Evolutionary conservation across 306 rosid species (phyloP).

Genomic region (Sindora glabra): DNA sequence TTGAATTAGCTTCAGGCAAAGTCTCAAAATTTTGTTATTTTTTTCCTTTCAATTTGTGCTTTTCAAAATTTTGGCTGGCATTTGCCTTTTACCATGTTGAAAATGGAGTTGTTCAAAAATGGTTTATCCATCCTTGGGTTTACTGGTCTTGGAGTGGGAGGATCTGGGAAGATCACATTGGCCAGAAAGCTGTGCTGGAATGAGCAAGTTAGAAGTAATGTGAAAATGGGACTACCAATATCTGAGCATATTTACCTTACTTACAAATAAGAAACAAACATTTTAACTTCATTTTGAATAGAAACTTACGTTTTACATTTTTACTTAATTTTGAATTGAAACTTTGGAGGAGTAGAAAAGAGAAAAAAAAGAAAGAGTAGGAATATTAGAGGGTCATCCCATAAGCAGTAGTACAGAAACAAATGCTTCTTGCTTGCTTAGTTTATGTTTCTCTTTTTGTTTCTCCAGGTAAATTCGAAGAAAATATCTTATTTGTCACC

Average conservation of each 20-base stretch:
- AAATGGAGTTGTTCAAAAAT: constrained; percentile 23
- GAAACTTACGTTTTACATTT: too few relatives aligned
- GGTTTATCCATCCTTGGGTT: constrained; percentile 20
- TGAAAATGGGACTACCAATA: too few relatives aligned
- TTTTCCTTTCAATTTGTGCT: too few relatives aligned
- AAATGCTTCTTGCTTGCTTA: neutral
- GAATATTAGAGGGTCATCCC: too few relatives aligned
- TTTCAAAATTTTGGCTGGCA: constrained; percentile 60
- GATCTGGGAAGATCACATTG: constrained; percentile 54
- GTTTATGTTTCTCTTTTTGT: constrained; percentile 3
- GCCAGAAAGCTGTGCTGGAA: constrained; percentile 47
- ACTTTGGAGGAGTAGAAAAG: too few relatives aligned
- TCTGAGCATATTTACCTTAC: too few relatives aligned
- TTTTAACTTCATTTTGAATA: too few relatives aligned
- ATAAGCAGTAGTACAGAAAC: neutral
- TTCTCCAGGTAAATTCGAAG: constrained; percentile 29
- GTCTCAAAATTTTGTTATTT: too few relatives aligned
- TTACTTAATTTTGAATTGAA: too few relatives aligned
- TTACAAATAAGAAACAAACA: too few relatives aligned
- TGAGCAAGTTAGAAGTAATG: constrained; percentile 36
- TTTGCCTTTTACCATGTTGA: constrained; percentile 22
- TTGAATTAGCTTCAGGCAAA: too few relatives aligned
- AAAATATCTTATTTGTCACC: constrained; percentile 35
- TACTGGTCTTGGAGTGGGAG: constrained; percentile 65
- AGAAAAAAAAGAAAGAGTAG: too few relatives aligned